Percentiles rank a stretch among this genome's conserved stretches.
phyloP scores from a whole-genome alignment of 148 eudicot genomes.

The Suaeda aralocaspica region DNA sequence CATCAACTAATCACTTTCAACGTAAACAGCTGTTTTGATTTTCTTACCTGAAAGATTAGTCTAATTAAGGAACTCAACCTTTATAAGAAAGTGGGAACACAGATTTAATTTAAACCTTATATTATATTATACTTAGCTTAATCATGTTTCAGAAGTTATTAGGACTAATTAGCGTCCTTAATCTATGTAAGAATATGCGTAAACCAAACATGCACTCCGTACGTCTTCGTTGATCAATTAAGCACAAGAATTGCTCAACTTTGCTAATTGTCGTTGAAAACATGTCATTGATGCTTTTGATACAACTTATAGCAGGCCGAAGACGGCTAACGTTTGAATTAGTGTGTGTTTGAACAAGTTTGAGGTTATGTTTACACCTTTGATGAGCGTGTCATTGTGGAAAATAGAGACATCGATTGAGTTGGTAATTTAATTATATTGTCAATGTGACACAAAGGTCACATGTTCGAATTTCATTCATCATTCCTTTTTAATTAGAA shows the following conservation, averaged over 20 bases:
- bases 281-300: background rate
- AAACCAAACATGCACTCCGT: background rate
- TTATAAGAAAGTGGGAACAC: background rate
- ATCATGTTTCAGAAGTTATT: too few species aligned
- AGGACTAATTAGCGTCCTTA: background rate
- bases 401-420: too few species aligned
- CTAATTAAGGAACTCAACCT: background rate
- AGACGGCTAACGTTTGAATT: background rate
- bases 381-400: background rate
- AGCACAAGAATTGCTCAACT: background rate
- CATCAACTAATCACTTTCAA: background rate
- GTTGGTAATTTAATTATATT: too few species aligned
- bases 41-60: background rate
- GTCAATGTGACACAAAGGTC: too few species aligned
- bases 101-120: background rate
- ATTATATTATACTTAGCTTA: too few species aligned
- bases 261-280: background rate
- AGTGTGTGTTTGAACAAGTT: background rate
- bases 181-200: constrained; percentile 2
- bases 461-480: too few species aligned
- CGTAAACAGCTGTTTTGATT: constrained; percentile 19
- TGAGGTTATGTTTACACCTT: background rate
- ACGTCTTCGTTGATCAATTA: constrained; percentile 1
- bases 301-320: background rate
- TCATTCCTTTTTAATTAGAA: too few species aligned